phyloP scores from a whole-genome alignment of 2,329 filamentous ascomycete genomes.

The Colletotrichum simmondsii region DNA sequence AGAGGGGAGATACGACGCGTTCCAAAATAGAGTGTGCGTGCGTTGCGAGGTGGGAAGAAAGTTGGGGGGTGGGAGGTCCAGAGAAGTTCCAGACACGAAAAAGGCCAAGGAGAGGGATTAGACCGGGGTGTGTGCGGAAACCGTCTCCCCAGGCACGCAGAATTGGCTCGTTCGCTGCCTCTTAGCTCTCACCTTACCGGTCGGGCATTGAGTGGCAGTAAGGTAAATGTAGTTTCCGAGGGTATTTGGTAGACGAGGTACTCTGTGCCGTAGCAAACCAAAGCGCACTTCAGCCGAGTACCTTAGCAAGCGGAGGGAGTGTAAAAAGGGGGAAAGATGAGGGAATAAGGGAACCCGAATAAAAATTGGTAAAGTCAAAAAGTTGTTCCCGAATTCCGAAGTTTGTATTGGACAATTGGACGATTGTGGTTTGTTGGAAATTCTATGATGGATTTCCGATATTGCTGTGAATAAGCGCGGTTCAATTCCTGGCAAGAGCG shows the following conservation, averaged over 20 bases:
- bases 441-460: background rate
- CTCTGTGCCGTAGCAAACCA: constrained; percentile 8
- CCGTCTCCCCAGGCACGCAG: constrained; percentile 25
- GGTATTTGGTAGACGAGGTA: constrained; percentile 4
- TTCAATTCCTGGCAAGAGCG: background rate
- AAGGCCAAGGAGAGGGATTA: constrained; percentile 26
- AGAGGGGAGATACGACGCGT: constrained; percentile 33
- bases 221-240: constrained; percentile 12
- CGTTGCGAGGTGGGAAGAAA: constrained; percentile 19
- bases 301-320: background rate
- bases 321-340: constrained; percentile 3
- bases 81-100: constrained; percentile 32
- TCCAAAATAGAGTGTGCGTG: constrained; percentile 25
- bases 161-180: constrained; percentile 31
- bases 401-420: background rate
- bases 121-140: constrained; percentile 27
- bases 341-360: constrained; percentile 7
- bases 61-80: constrained; percentile 21
- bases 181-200: constrained; percentile 23
- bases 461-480: background rate
- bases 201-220: constrained; percentile 33
- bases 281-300: background rate
- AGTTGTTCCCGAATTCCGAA: constrained; percentile 5
- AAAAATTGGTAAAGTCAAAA: constrained; percentile 27
- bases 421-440: background rate